Evolutionary conservation across 148 eudicot species (phyloP).

Genomic region (Vaccinium macrocarpon): DNA sequence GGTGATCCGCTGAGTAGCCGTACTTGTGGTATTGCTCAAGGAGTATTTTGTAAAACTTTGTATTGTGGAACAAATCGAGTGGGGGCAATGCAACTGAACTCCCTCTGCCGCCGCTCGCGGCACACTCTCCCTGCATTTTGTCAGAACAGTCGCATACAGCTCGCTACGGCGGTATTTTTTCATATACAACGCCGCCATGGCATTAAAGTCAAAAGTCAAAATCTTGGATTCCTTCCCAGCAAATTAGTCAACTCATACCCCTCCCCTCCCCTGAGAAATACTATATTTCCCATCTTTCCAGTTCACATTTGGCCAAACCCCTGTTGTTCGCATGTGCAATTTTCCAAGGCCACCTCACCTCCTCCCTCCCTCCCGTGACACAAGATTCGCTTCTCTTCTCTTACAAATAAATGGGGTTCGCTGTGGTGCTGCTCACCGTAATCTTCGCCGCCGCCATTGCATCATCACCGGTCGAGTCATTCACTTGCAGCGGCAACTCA

Average conservation of each 20-base stretch:
- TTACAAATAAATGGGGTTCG: background rate
- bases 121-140: background rate
- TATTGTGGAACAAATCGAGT: too few species aligned
- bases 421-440: background rate
- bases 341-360: background rate
- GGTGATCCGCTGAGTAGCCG: too few species aligned
- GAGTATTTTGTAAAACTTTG: too few species aligned
- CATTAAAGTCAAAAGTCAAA: background rate
- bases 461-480: constrained; percentile 13
- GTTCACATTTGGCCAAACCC: background rate
- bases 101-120: background rate
- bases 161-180: background rate
- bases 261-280: too few species aligned
- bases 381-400: background rate
- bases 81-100: too few species aligned
- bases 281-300: background rate
- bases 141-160: too few species aligned
- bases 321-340: background rate
- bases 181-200: background rate
- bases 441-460: background rate
- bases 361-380: background rate
- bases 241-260: background rate
- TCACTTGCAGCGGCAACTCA: constrained; percentile 39
- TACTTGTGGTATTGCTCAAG: too few species aligned
- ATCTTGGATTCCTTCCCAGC: background rate